phyloP scores from a whole-genome alignment of 345 rosid genomes.

The Lepidium aucheri region DNA sequence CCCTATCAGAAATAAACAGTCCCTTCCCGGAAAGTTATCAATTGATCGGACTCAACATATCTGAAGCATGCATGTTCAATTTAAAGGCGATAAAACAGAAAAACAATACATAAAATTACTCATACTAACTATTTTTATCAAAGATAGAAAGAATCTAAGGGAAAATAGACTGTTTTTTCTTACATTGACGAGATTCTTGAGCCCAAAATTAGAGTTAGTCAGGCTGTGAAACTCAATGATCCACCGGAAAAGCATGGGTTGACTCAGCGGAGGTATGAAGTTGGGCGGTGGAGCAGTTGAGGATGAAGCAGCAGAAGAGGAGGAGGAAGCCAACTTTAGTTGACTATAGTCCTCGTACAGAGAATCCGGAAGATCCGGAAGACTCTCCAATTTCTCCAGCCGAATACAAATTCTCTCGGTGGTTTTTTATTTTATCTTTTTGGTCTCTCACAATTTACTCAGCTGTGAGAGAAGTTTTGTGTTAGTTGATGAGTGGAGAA shows the following conservation, averaged over 20 bases:
- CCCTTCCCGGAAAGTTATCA: background rate
- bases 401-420: background rate
- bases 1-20: background rate
- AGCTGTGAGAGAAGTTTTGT: background rate
- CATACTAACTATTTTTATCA: background rate
- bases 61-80: background rate
- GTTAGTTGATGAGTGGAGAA: slow-evolving; percentile 2
- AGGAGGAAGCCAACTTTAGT: background rate
- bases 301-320: background rate
- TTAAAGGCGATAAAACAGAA: background rate
- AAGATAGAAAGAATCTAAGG: background rate
- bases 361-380: slow-evolving; percentile 19
- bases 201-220: slow-evolving; percentile 16
- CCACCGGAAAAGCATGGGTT: background rate
- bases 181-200: slow-evolving; percentile 29
- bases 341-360: slow-evolving; percentile 18
- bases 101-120: background rate
- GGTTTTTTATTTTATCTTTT: background rate
- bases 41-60: background rate
- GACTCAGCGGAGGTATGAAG: background rate
- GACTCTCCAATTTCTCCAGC: background rate
- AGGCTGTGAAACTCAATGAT: slow-evolving; percentile 20
- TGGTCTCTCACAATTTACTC: background rate
- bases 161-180: background rate
- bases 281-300: background rate